Conservation (phyloP, 1,284 basidiomycete genomes). For the Pseudozyma hubeiensis region DNA sequence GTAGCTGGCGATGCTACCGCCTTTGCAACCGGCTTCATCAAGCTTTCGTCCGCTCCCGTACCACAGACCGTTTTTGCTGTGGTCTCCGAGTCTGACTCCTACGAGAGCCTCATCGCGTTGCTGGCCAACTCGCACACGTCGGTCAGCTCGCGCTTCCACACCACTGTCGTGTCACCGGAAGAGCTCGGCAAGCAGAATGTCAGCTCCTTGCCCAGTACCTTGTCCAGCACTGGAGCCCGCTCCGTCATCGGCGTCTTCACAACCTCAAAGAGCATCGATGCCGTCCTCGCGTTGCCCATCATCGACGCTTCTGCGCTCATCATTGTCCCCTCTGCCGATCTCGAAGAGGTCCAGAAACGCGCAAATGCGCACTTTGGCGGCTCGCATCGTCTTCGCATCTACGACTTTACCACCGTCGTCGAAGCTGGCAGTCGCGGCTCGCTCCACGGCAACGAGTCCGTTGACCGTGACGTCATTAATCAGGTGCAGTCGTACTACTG, state of each 20-base stretch:
- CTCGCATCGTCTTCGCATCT: constrained; percentile 41
- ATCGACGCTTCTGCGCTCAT: constrained; percentile 48
- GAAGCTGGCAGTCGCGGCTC: constrained; percentile 33
- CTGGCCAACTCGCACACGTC: constrained; percentile 47
- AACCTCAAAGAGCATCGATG: constrained; percentile 31
- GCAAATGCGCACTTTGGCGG: constrained; percentile 30
- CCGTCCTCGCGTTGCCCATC: constrained; percentile 30
- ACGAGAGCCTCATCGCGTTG: constrained; percentile 43
- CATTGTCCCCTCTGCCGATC: constrained; percentile 39
- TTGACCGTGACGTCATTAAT: constrained; percentile 24
- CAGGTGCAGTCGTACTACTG: constrained; percentile 55
- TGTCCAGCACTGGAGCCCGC: constrained; percentile 26
- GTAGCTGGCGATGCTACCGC: constrained; percentile 44
- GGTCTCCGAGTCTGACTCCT: constrained; percentile 33
- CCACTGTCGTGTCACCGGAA: constrained; percentile 39
- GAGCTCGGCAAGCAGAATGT: constrained; percentile 11
- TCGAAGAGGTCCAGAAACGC: constrained; percentile 17
- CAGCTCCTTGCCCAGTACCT: constrained; percentile 19
- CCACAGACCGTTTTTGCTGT: constrained; percentile 43
- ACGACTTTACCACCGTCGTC: constrained; percentile 38
- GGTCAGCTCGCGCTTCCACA: constrained; percentile 38
- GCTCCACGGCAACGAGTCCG: constrained; percentile 10
- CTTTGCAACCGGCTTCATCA: constrained; percentile 53
- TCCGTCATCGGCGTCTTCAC: constrained; percentile 48
- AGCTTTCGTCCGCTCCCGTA: constrained; percentile 39